A percentile compares a stretch with the other conserved stretches of the same genome.
phyloP scores from a whole-genome alignment of 106 monocot genomes.

The Vanilla planifolia region DNA sequence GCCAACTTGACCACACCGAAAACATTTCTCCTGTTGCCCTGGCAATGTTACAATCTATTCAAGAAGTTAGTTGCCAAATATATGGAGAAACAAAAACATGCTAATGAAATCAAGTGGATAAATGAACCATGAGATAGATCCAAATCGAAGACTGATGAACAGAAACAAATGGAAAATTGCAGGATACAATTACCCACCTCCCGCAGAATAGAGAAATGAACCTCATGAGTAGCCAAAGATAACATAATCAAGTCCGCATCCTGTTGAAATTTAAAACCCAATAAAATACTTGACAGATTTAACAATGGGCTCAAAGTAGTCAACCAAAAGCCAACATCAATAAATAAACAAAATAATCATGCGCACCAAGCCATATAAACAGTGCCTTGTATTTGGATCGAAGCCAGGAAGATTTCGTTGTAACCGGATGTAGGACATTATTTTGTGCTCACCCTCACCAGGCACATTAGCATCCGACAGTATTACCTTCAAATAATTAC shows the following conservation, averaged over 20 bases:
- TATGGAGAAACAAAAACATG: background rate
- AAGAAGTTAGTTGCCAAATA: constrained; percentile 8
- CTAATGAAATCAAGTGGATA: background rate
- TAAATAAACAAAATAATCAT: background rate
- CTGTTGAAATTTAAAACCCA: constrained; percentile 24
- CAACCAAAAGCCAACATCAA: background rate
- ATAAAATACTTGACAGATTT: background rate
- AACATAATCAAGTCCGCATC: constrained; percentile 99
- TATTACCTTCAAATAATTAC: constrained; percentile 86
- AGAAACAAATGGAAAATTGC: too few species aligned
- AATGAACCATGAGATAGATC: background rate
- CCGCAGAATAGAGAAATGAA: constrained; percentile 94
- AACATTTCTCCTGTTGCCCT: constrained; percentile 94
- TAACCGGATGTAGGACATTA: constrained; percentile 93
- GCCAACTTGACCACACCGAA: constrained; percentile 79
- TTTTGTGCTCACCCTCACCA: constrained; percentile 98
- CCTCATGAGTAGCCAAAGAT: constrained; percentile 88
- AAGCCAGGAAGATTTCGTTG: constrained; percentile 89
- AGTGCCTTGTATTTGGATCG: constrained; percentile 86
- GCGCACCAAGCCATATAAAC: constrained; percentile 93
- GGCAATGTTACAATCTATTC: constrained; percentile 85
- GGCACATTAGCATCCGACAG: constrained; percentile 96
- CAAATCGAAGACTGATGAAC: too few species aligned
- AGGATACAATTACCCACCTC: constrained; percentile 59
- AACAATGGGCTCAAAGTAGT: background rate